A percentile compares a stretch with the other conserved stretches of the same genome.
phyloP scores from a whole-genome alignment of 805 yeast species.

The Jamesozyma gamospora region DNA sequence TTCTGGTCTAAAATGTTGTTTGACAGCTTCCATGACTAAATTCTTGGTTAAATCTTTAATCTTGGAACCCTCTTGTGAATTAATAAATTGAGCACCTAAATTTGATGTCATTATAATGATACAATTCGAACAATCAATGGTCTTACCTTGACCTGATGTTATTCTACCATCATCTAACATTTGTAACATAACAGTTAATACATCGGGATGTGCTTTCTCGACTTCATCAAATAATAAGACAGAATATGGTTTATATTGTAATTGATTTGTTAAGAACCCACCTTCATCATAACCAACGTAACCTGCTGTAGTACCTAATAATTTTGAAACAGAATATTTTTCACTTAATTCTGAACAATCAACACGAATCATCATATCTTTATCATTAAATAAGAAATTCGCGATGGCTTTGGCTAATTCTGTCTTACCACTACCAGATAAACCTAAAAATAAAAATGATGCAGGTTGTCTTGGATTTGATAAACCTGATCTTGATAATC shows the following conservation, averaged over 20 bases:
- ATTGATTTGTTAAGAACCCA: constrained; percentile 97
- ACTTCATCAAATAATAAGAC: constrained; percentile 91
- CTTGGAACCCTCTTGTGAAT: constrained; percentile 44
- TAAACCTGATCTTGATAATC: constrained; percentile 92
- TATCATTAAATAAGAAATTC: constrained; percentile 83
- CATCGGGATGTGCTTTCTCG: constrained; percentile 94
- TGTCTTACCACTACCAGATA: constrained; percentile 98
- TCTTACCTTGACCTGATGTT: constrained; percentile 91
- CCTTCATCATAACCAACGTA: constrained; percentile 89
- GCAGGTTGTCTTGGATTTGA: constrained; percentile 94
- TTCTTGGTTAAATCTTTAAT: constrained; percentile 27
- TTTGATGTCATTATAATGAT: constrained; percentile 94
- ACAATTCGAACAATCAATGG: constrained; percentile 88
- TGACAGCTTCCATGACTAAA: constrained; percentile 59
- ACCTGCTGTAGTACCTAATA: constrained; percentile 97
- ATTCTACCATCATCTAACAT: constrained; percentile 91
- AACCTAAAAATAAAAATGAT: constrained; percentile 91
- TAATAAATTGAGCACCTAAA: constrained; percentile 83
- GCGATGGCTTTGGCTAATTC: constrained; percentile 90
- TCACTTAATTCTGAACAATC: constrained; percentile 99
- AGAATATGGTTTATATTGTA: constrained; percentile 85
- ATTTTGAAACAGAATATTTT: constrained; percentile 77
- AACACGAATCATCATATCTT: constrained; percentile 75
- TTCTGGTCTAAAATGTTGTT: constrained; percentile 78
- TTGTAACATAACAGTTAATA: constrained; percentile 78